A percentile compares a stretch with the other conserved stretches of the same genome.
Evolutionary conservation across 2,329 filamentous ascomycete genomes (phyloP).

Genomic region (Herpomyces periplanetae): DNA sequence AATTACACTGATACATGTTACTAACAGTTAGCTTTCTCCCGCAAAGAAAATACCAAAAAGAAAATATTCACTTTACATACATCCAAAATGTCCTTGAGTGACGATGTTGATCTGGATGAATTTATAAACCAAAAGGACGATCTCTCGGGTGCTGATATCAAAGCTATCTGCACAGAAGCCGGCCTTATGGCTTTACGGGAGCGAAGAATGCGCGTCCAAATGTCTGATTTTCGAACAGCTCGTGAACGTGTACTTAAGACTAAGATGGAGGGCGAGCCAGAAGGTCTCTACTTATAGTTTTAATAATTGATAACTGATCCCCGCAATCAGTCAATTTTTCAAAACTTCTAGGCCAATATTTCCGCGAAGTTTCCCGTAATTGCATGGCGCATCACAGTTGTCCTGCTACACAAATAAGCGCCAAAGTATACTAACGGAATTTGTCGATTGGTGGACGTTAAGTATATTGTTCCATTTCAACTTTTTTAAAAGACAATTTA

Average conservation of each 20-base stretch:
- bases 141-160: constrained; percentile 82
- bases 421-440: no score
- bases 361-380: no score
- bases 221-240: constrained; percentile 81
- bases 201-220: constrained; percentile 86
- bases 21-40: constrained; percentile 9
- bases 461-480: no score
- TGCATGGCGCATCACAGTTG: no score
- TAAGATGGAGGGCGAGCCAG: constrained; percentile 90
- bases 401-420: no score
- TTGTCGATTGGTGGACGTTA: no score
- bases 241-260: constrained; percentile 85
- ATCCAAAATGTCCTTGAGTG: constrained; percentile 83
- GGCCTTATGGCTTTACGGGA: constrained; percentile 76
- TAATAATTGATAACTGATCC: no score
- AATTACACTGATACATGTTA: neutral
- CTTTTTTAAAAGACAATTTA: no score
- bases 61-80: constrained; percentile 98
- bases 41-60: constrained; percentile 52
- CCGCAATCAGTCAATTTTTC: no score
- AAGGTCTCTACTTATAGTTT: constrained; percentile 90
- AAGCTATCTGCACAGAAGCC: constrained; percentile 90
- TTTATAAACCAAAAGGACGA: constrained; percentile 98
- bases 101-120: constrained; percentile 91
- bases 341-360: no score